Conservation (phyloP, 1,139 yeast genomes). For the Geotrichum citri-aurantii region DNA sequence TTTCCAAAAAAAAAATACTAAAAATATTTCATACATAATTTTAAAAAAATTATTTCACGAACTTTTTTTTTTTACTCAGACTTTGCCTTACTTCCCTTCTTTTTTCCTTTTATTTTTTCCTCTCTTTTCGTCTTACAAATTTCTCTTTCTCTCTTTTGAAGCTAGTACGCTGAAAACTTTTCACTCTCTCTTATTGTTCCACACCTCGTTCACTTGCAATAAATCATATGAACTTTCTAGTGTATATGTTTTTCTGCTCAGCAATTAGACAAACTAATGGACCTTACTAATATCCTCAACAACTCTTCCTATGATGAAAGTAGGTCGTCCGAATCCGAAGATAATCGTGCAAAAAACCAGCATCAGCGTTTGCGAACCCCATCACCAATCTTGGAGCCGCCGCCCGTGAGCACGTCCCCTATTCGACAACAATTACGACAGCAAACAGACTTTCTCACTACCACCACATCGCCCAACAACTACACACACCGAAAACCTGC, state of each 20-base stretch:
- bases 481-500: background rate
- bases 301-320: conserved; percentile 7
- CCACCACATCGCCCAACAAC: background rate
- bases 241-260: background rate
- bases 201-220: background rate
- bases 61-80: background rate
- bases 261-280: conserved; percentile 6
- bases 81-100: background rate
- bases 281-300: conserved; percentile 15
- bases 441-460: background rate
- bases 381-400: background rate
- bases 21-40: background rate
- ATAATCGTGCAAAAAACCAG: background rate
- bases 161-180: background rate
- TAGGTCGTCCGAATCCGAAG: background rate
- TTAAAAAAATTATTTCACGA: conserved; percentile 5
- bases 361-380: background rate
- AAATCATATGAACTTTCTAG: background rate
- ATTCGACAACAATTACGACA: background rate
- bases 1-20: background rate
- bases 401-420: background rate
- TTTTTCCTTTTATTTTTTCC: conserved; percentile 1
- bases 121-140: background rate
- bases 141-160: background rate
- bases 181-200: background rate